Conservation (phyloP, 2,329 filamentous ascomycete species). For the Fusarium humuli region DNA sequence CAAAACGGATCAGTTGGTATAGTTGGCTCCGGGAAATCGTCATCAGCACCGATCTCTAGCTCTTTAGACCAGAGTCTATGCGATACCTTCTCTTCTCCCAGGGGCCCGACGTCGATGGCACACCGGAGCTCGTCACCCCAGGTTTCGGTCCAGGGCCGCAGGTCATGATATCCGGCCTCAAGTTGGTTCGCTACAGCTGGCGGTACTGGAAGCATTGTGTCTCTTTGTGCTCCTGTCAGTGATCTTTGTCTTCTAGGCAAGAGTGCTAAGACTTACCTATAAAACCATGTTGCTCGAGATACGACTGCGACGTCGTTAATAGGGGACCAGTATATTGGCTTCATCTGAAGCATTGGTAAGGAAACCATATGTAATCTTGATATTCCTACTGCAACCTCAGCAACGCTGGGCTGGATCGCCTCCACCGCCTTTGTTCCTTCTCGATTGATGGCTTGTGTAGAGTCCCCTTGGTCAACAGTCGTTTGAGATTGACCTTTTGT, state of each 20-base stretch:
- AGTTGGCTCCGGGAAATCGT: slow-evolving; percentile 49
- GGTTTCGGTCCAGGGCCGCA: slow-evolving; percentile 89
- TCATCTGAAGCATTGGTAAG: slow-evolving; percentile 86
- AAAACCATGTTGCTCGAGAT: slow-evolving; percentile 94
- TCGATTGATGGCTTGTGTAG: slow-evolving; percentile 13
- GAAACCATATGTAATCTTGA: slow-evolving; percentile 92
- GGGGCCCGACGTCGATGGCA: slow-evolving; percentile 88
- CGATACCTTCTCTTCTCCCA: slow-evolving; percentile 91
- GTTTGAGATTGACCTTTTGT: slow-evolving; percentile 10
- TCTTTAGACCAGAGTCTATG: slow-evolving; percentile 83
- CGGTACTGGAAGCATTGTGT: slow-evolving; percentile 92
- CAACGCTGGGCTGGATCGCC: slow-evolving; percentile 46
- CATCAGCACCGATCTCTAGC: slow-evolving; percentile 37
- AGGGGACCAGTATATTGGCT: slow-evolving; percentile 97
- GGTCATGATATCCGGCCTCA: slow-evolving; percentile 87
- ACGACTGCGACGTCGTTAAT: slow-evolving; percentile 89
- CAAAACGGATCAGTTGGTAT: slow-evolving; percentile 69
- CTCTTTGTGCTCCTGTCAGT: slow-evolving; percentile 56
- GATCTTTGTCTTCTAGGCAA: background rate
- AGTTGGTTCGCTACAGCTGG: slow-evolving; percentile 88
- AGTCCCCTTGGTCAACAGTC: slow-evolving; percentile 13
- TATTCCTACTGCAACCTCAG: slow-evolving; percentile 83
- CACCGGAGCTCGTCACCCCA: slow-evolving; percentile 93
- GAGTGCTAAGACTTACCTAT: slow-evolving; percentile 63
- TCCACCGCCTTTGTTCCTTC: slow-evolving; percentile 7